Conservation (phyloP, 2,329 filamentous ascomycete species). For the Clarireedia paspali region DNA sequence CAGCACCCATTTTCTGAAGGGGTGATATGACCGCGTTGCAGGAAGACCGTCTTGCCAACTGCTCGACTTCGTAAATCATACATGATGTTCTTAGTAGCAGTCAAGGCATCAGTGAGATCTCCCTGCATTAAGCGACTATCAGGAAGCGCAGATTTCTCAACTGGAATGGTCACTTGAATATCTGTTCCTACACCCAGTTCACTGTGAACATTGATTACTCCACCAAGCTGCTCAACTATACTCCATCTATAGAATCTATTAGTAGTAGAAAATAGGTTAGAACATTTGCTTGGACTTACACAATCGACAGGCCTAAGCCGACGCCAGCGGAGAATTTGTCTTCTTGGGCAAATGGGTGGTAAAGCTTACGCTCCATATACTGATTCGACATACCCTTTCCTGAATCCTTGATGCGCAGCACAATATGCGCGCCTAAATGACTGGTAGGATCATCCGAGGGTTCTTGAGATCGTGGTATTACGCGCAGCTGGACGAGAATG, state of each 20-base stretch:
- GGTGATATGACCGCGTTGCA: constrained; percentile 8
- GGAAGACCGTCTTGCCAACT: constrained; percentile 14
- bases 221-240: constrained; percentile 38
- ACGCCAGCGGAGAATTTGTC: constrained; percentile 46
- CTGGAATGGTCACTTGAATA: constrained; percentile 35
- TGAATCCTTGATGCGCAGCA: constrained; percentile 43
- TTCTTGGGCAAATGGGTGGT: constrained; percentile 54
- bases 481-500: constrained; percentile 32
- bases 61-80: constrained; percentile 12
- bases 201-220: constrained; percentile 48
- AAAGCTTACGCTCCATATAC: constrained; percentile 50
- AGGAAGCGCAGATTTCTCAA: constrained; percentile 4
- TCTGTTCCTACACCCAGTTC: constrained; percentile 44
- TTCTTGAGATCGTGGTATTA: background rate
- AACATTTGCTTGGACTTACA: constrained; percentile 24
- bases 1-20: constrained; percentile 13
- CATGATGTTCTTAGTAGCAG: constrained; percentile 12
- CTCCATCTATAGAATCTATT: constrained; percentile 4
- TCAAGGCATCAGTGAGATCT: constrained; percentile 1
- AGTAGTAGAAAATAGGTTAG: background rate
- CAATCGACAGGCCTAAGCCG: constrained; percentile 31
- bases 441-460: constrained; percentile 48
- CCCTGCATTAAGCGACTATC: background rate
- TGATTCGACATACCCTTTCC: constrained; percentile 55
- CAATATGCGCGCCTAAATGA: constrained; percentile 33